phyloP scores from a whole-genome alignment of 495 filamentous ascomycete species.

The Tuber melanosporum region DNA sequence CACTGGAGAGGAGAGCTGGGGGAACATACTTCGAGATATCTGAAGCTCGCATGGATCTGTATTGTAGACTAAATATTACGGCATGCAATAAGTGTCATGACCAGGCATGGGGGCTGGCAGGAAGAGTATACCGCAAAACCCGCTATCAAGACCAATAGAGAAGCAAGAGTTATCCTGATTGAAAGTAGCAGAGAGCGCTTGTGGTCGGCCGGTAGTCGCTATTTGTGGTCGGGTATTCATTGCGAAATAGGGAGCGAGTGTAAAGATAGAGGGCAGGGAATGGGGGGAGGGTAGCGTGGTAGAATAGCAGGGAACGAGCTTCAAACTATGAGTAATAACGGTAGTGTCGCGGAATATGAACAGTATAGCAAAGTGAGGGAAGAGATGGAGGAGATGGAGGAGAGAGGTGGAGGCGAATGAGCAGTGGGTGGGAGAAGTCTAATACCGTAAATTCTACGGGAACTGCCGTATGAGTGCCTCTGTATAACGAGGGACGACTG shows the following conservation, averaged over 20 bases:
- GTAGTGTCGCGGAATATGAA: background rate
- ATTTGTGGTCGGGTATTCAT: constrained; percentile 93
- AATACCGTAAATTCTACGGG: constrained; percentile 5
- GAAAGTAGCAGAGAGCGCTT: constrained; percentile 77
- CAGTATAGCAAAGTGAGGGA: background rate
- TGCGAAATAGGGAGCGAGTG: constrained; percentile 27
- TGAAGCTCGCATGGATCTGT: constrained; percentile 69
- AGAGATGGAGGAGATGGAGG: background rate
- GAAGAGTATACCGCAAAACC: constrained; percentile 67
- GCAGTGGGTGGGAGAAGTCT: background rate
- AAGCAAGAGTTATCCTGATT: constrained; percentile 84
- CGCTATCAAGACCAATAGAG: constrained; percentile 77
- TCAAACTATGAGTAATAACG: background rate
- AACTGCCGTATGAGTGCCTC: background rate
- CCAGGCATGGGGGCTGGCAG: constrained; percentile 10
- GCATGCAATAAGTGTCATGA: constrained; percentile 22
- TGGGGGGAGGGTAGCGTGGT: background rate
- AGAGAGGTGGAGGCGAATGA: constrained; percentile 6
- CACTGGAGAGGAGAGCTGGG: constrained; percentile 31
- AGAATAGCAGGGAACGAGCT: background rate
- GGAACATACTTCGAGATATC: constrained; percentile 55
- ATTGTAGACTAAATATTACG: constrained; percentile 58
- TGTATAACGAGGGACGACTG: background rate
- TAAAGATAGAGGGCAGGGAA: constrained; percentile 12
- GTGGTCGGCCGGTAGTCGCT: constrained; percentile 64